These are phyloP conservation scores for Carpinus viminea DNA, from an alignment of 306 rosid species.

Conservation along the genomic window DNA sequence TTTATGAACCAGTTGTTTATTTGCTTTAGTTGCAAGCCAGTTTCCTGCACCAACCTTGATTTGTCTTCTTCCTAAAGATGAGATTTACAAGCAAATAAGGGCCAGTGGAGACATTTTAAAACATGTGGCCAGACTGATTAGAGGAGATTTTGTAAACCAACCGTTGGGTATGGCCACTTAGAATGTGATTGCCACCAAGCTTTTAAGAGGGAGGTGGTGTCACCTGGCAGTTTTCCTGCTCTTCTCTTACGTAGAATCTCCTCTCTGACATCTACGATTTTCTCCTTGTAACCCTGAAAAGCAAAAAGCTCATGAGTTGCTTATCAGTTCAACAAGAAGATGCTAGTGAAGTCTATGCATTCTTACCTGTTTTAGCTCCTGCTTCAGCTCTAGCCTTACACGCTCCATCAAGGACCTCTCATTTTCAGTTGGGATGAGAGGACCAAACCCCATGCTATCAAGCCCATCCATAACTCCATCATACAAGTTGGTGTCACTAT, in stretches of 20 bases:
- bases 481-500: slow-evolving; percentile 64
- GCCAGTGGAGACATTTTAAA: background rate
- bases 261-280: slow-evolving; percentile 85
- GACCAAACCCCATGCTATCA: slow-evolving; percentile 79
- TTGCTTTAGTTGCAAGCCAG: slow-evolving; percentile 83
- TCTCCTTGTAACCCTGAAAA: slow-evolving; percentile 86
- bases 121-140: background rate
- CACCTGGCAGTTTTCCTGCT: slow-evolving; percentile 96
- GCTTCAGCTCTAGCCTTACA: slow-evolving; percentile 87
- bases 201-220: slow-evolving; percentile 88
- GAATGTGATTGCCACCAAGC: slow-evolving; percentile 99
- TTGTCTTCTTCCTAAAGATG: slow-evolving; percentile 90
- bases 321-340: background rate
- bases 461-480: slow-evolving; percentile 71
- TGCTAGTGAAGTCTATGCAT: background rate
- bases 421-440: slow-evolving; percentile 85
- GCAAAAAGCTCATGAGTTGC: background rate
- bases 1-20: slow-evolving; percentile 62
- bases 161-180: slow-evolving; percentile 99
- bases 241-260: slow-evolving; percentile 92
- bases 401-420: slow-evolving; percentile 97
- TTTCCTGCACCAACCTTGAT: slow-evolving; percentile 85
- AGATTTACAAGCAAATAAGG: background rate
- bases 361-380: slow-evolving; percentile 72
- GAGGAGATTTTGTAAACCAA: slow-evolving; percentile 32